phyloP scores from a whole-genome alignment of 306 rosid species.

The Malus fusca region DNA sequence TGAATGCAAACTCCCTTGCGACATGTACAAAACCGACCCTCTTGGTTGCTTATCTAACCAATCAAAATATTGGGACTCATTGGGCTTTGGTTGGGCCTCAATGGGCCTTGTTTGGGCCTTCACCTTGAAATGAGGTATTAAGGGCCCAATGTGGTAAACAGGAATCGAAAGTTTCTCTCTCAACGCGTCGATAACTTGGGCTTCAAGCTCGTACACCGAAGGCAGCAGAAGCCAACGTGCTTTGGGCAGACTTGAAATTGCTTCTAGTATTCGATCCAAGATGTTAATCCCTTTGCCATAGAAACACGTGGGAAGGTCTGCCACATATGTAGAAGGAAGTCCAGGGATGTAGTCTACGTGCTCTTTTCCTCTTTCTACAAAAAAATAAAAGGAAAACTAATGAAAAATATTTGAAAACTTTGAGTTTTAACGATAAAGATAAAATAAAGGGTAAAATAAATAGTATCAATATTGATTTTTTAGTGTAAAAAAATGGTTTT shows the following conservation, averaged over 20 bases:
- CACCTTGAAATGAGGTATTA: constrained; percentile 21
- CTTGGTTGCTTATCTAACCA: constrained; percentile 40
- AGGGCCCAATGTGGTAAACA: constrained; percentile 38
- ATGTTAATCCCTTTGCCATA: constrained; percentile 2
- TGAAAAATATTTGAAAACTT: no score
- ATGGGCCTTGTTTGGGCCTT: neutral
- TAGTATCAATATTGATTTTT: no score
- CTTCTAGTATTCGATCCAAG: constrained; percentile 16
- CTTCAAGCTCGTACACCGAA: constrained; percentile 39
- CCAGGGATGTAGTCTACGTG: constrained; percentile 4
- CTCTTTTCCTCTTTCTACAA: neutral
- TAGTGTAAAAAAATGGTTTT: no score
- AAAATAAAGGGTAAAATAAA: no score
- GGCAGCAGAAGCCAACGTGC: constrained; percentile 31
- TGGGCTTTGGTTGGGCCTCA: no score
- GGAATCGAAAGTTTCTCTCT: constrained; percentile 11
- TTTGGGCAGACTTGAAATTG: constrained; percentile 8
- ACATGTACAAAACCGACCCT: constrained; percentile 40
- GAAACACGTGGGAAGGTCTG: constrained; percentile 23
- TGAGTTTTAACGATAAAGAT: no score
- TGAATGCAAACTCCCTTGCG: constrained; percentile 44
- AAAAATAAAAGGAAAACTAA: neutral
- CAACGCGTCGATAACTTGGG: constrained; percentile 23
- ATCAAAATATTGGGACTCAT: constrained; percentile 1
- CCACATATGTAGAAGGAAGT: constrained; percentile 4